A percentile compares a stretch with the other conserved stretches of the same genome.
Evolutionary conservation across 1,284 basidiomycete genomes (phyloP).

Genomic region (Pseudozyma thailandica): DNA sequence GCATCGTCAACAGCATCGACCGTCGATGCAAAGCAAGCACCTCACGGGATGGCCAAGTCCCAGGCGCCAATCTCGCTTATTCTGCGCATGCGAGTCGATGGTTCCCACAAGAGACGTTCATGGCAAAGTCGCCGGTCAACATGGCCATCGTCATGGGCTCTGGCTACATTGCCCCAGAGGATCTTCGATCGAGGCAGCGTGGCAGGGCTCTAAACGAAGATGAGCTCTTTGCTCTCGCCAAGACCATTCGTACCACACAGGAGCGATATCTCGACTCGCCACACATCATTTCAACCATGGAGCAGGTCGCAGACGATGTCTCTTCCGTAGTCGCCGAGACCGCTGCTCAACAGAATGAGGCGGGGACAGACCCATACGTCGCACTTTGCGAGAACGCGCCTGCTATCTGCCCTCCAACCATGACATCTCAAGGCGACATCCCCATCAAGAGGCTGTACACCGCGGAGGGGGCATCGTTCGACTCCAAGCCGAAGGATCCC

Average conservation of each 20-base stretch:
- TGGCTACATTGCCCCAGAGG: conserved; percentile 17
- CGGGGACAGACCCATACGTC: conserved; percentile 14
- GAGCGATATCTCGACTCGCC: conserved; percentile 18
- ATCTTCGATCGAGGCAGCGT: conserved; percentile 15
- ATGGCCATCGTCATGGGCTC: conserved; percentile 29
- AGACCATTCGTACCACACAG: conserved; percentile 26
- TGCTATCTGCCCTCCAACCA: conserved; percentile 22
- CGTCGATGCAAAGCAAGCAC: conserved; percentile 16
- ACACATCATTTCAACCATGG: conserved; percentile 28
- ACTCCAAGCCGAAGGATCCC: conserved; percentile 8
- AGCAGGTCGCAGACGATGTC: conserved; percentile 12
- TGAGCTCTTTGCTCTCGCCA: conserved; percentile 22
- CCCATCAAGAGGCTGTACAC: conserved; percentile 22
- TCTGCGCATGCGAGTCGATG: conserved; percentile 32
- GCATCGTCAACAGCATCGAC: conserved; percentile 40
- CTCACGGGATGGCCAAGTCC: conserved; percentile 1
- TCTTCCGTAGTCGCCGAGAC: conserved; percentile 12
- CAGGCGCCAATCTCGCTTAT: conserved; percentile 27
- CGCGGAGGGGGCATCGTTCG: conserved; percentile 13
- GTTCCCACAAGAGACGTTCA: conserved; percentile 24
- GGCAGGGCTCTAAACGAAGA: conserved; percentile 12
- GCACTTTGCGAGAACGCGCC: conserved; percentile 30
- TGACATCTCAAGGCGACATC: conserved; percentile 30
- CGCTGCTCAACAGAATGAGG: conserved; percentile 11
- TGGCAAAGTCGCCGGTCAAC: conserved; percentile 18